Evolutionary conservation across 208 protist species (phyloP), one percentile per base, ranked within the genome.

Genomic region (Leptomonas pyrrhocoris): DNA sequence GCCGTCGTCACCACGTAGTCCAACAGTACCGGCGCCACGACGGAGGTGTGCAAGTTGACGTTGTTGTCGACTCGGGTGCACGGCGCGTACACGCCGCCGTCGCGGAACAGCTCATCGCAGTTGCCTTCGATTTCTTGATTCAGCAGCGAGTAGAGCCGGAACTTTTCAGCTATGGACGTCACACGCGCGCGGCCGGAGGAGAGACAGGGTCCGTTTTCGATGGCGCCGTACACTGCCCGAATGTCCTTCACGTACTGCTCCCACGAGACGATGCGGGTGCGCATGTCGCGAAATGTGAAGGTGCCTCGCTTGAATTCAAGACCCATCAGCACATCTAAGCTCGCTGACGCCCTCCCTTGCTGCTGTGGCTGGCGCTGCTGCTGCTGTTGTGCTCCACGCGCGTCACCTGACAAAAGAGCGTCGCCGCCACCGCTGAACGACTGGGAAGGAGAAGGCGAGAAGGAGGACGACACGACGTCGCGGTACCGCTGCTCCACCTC

Each of bases 131-230:
- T 65, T 46, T 94, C 85, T 13, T 62, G 79, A 77, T 96, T 96
- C 9, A 96, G 62, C 23, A 96, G 69, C 38, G 78, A 79, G 78
- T 94, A 94, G 11, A 96, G 81, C 38, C 89, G 81, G 46, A 93
- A 94, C 65, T 96, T 96, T 55, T 94, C 79, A 1, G 79, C 72
- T 40, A 96, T 79, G 25, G 87, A 79, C 13, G 80, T 92, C 13
- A 96, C 79, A 28, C 92, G 88, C 46, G 77, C 85, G 51, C 89
- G 81, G 13, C 85, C 89, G 9, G 84, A 88, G 46, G 87, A 93
- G 49, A 96, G 84, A 71, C 92, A 96, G 12, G 92, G 92, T 16
- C 92, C 92, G 51, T 84, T 92, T 55, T 96, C 92, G 57, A 96
- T 92, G 31, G 79, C 85, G 16, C 63, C 73, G 65, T 89, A 96